Percentiles rank a stretch among this genome's conserved stretches.
phyloP scores from a whole-genome alignment of 345 rosid species.

The Corymbia maculata region DNA sequence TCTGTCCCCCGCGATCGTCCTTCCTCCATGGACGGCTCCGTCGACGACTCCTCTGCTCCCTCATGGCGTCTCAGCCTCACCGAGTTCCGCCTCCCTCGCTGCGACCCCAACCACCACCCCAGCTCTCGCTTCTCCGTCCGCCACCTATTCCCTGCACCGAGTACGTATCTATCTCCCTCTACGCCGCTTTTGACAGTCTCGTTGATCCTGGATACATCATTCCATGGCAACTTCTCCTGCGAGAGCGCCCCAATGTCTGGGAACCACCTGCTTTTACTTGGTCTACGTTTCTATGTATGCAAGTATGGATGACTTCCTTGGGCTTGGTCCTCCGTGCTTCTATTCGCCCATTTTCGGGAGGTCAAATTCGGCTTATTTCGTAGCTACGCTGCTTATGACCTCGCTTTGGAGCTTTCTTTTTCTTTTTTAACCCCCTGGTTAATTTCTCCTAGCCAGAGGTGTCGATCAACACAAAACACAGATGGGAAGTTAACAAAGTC shows the following conservation, averaged over 20 bases:
- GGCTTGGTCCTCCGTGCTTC: not conserved
- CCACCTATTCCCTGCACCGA: not conserved
- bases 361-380: not conserved
- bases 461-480: not conserved
- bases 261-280: not conserved
- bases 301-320: not conserved
- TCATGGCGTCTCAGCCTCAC: slow-evolving; percentile 6
- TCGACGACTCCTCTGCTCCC: not conserved
- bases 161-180: not conserved
- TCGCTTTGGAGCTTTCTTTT: not conserved
- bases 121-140: not conserved
- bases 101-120: not conserved
- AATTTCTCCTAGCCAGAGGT: not conserved
- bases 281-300: not conserved
- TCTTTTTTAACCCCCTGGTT: not conserved
- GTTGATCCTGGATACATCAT: not conserved
- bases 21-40: not conserved
- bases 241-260: not conserved
- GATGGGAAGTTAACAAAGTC: not conserved
- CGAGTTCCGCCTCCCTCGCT: slow-evolving; percentile 3
- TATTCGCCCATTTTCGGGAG: not conserved
- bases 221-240: not conserved
- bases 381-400: not conserved
- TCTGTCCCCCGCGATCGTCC: not conserved
- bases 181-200: not conserved